Evolutionary conservation across 192 early-diverging fungal species (phyloP), one percentile per base, ranked within the genome.

Genomic region (Blastocladiella britannica): DNA sequence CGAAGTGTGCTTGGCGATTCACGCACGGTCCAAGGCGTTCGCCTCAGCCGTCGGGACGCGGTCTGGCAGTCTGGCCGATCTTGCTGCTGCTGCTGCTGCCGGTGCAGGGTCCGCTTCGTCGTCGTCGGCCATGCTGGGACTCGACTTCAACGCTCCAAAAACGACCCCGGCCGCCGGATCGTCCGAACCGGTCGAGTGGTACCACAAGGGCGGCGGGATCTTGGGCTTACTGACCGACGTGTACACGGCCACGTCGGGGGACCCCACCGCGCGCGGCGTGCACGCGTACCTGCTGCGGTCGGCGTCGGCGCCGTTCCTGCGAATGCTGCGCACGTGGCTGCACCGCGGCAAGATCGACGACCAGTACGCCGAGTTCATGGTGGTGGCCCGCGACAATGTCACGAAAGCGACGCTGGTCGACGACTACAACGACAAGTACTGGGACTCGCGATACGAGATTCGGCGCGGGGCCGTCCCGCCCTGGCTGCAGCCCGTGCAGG

Each of bases 311-410:
- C 93, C 94, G 1, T 98, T 89, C 60, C 70, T 86, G 52, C 58
- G 65, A 20, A 93, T 91, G 66, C 72, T 98, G 25, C 67, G 81
- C 27, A 73, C 73, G 52, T 98, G 95, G 95, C 87, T 96, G 56
- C 78, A 82, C 60, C 74, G 71, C 18, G 95, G 95, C 26, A 82
- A 89, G 64, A 81, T 98, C 25, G 70, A 78, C n/a, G 90, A 94
- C 63, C 78, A 83, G 20, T 77, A 81, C 52, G 78, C 84, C 59
- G 95, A 98, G 63, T 98, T 96, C 63, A 89, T 98, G 85, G 76
- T 98, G 28, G 71, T 80, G 29, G 83, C 85, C 60, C 78, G 77
- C 26, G 65, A 70, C 54, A 74, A 73, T 12, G 72, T 76, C 15
- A 71, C 63, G 30, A 79, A 76, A 53, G 76, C 74, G 53, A 69